Conservation (phyloP, 2,329 filamentous ascomycete genomes). For the Talaromyces pinophilus region DNA sequence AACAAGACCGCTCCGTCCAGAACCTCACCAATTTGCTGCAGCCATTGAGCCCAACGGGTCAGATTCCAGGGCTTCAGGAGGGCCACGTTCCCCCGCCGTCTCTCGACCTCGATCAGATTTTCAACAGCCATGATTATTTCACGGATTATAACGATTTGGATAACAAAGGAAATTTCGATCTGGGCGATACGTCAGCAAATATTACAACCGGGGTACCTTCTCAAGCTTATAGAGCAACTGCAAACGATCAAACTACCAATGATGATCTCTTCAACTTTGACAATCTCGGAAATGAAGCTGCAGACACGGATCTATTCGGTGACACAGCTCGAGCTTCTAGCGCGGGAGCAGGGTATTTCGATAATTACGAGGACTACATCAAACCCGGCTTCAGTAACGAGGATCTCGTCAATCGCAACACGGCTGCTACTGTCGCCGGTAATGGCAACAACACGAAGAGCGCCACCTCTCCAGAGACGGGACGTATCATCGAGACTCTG, state of each 20-base stretch:
- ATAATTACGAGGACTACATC: conserved; percentile 36
- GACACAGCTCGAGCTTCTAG: conserved; percentile 26
- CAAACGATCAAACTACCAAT: conserved; percentile 22
- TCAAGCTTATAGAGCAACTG: conserved; percentile 23
- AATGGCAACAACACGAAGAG: conserved; percentile 21
- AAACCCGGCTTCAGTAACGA: conserved; percentile 23
- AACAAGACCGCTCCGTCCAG: conserved; percentile 75
- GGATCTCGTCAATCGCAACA: conserved; percentile 26
- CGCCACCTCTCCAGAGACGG: conserved; percentile 31
- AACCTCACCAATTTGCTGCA: conserved; percentile 73
- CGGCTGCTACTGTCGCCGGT: conserved; percentile 12
- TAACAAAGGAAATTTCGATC: conserved; percentile 24
- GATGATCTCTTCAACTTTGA: conserved; percentile 48
- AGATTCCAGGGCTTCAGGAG: conserved; percentile 67
- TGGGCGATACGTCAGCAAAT: not conserved
- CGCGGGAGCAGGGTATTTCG: conserved; percentile 34
- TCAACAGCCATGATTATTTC: conserved; percentile 59
- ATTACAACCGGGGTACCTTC: conserved; percentile 27
- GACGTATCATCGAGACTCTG: conserved; percentile 45
- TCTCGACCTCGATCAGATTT: conserved; percentile 60
- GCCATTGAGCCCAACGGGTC: conserved; percentile 76
- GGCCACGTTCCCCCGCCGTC: conserved; percentile 45
- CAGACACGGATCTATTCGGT: conserved; percentile 33
- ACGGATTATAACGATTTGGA: conserved; percentile 43
- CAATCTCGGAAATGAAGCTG: conserved; percentile 34